Conservation (phyloP, 371 early-diverging fungal species). For the Apophysomyces trapeziformis region DNA sequence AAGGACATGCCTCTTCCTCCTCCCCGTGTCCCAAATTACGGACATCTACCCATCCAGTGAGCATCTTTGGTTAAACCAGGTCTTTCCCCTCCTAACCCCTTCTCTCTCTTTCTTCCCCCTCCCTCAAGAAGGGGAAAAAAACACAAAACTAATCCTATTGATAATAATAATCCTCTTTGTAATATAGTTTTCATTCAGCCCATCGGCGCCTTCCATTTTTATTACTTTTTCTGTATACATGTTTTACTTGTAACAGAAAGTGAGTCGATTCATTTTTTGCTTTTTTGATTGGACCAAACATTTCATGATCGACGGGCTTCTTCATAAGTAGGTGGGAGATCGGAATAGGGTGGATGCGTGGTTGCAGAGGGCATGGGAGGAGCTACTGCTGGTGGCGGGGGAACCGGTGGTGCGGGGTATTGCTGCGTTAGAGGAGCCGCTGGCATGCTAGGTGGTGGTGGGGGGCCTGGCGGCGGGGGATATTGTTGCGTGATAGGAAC, state of each 20-base stretch:
- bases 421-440: background rate
- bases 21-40: conserved; percentile 19
- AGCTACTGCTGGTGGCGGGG: background rate
- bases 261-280: too few species aligned
- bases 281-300: background rate
- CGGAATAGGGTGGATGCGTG: background rate
- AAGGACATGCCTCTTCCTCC: conserved; percentile 2
- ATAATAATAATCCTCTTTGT: too few species aligned
- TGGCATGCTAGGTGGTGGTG: background rate
- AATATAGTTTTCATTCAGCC: too few species aligned
- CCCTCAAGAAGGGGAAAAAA: too few species aligned
- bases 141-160: too few species aligned
- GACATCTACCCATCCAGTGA: conserved; percentile 46
- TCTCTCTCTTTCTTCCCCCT: too few species aligned
- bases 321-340: background rate
- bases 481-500: background rate
- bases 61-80: conserved; percentile 40
- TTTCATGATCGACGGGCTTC: background rate
- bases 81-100: too few species aligned
- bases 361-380: background rate
- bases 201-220: too few species aligned
- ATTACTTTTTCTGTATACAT: too few species aligned
- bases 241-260: too few species aligned
- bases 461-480: background rate
- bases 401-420: background rate